These are phyloP conservation scores for Microsporum canis DNA, from an alignment of 2,329 filamentous ascomycete species.

Conservation along the genomic window DNA sequence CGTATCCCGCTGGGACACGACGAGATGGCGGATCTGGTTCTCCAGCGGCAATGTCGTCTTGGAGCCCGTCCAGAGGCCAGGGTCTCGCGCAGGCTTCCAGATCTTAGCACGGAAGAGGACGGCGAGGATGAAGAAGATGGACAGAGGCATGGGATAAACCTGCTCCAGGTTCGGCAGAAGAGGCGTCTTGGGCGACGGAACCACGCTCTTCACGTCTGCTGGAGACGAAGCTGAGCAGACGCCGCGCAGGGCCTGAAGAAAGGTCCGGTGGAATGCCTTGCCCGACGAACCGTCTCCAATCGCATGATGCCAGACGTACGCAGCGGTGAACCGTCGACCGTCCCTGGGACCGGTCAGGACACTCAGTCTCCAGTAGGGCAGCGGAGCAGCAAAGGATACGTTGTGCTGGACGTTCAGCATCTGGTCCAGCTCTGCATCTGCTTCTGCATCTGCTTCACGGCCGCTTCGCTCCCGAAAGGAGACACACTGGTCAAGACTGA, in stretches of 20 bases:
- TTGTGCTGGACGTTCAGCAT: slow-evolving; percentile 35
- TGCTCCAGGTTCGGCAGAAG: slow-evolving; percentile 34
- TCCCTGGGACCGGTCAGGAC: slow-evolving; percentile 23
- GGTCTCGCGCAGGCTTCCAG: slow-evolving; percentile 7
- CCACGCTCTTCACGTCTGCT: slow-evolving; percentile 16
- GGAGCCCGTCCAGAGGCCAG: neutral
- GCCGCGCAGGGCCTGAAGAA: slow-evolving; percentile 28
- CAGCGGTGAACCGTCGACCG: slow-evolving; percentile 29
- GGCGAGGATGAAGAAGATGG: slow-evolving; percentile 26
- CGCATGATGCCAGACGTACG: slow-evolving; percentile 40
- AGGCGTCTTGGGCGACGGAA: slow-evolving; percentile 19
- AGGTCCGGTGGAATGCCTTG: slow-evolving; percentile 35
- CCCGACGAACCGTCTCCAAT: slow-evolving; percentile 38
- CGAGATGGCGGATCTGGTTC: neutral
- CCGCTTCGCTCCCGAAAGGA: neutral
- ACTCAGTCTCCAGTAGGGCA: slow-evolving; percentile 37
- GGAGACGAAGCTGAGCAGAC: neutral
- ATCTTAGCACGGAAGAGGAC: slow-evolving; percentile 18
- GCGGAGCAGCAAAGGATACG: slow-evolving; percentile 25
- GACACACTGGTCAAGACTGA: slow-evolving; percentile 25
- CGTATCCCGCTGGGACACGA: neutral
- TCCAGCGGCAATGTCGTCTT: neutral
- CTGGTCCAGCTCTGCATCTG: slow-evolving; percentile 33
- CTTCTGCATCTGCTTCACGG: slow-evolving; percentile 23
- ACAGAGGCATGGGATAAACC: slow-evolving; percentile 31